phyloP scores from a whole-genome alignment of 2,329 filamentous ascomycete genomes.

The Eutypa lata region DNA sequence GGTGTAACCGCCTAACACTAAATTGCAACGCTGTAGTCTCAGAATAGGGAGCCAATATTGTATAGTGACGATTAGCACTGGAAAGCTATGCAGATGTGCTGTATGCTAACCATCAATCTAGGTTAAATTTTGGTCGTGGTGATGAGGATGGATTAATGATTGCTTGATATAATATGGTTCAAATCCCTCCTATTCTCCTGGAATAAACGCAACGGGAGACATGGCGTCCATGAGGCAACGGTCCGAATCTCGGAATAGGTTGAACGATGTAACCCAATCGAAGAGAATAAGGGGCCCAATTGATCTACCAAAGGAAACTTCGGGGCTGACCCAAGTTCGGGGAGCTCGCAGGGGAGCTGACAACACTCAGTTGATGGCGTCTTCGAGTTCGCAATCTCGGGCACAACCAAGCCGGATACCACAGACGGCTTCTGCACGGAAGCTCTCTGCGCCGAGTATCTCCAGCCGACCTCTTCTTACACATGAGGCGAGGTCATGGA shows the following conservation, averaged over 20 bases:
- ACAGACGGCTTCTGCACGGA: slow-evolving; percentile 29
- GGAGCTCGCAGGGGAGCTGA: slow-evolving; percentile 24
- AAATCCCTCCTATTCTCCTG: slow-evolving; percentile 10
- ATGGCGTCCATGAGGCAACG: slow-evolving; percentile 31
- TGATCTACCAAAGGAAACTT: slow-evolving; percentile 23
- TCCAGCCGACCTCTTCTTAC: slow-evolving; percentile 34
- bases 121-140: slow-evolving; percentile 6
- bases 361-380: slow-evolving; percentile 9
- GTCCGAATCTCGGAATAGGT: slow-evolving; percentile 21
- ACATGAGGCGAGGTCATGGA: slow-evolving; percentile 43
- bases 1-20: not conserved
- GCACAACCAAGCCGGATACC: slow-evolving; percentile 33
- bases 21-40: not conserved
- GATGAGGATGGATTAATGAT: slow-evolving; percentile 17
- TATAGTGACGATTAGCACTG: not conserved
- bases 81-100: slow-evolving; percentile 6
- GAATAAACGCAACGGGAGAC: slow-evolving; percentile 17
- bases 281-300: slow-evolving; percentile 25
- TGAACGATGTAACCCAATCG: slow-evolving; percentile 21
- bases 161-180: slow-evolving; percentile 22
- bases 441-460: slow-evolving; percentile 9
- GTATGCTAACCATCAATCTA: slow-evolving; percentile 12
- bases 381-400: slow-evolving; percentile 21
- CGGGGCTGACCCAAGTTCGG: slow-evolving; percentile 19
- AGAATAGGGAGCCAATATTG: not conserved